Percentiles rank a stretch among this genome's conserved stretches.
These are phyloP conservation scores for Aspergillus sp. DNA, from an alignment of 2,329 filamentous ascomycete genomes.

Conservation along the genomic window DNA sequence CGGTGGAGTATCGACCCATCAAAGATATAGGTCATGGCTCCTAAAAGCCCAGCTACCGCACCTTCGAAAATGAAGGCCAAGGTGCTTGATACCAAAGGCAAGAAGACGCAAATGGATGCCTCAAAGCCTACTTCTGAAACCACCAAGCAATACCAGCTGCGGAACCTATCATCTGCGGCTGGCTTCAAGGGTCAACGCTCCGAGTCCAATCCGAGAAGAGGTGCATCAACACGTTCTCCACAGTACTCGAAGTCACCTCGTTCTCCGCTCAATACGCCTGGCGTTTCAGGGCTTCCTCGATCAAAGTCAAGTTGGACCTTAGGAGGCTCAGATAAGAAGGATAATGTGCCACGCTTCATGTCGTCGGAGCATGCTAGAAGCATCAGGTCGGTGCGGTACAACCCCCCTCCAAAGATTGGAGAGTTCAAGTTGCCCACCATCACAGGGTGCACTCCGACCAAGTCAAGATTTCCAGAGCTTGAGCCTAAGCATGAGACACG, in stretches of 20 bases:
- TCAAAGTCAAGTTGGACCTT: not conserved
- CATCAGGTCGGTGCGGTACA: conserved; percentile 3
- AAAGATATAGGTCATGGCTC: not conserved
- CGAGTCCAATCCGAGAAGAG: not conserved
- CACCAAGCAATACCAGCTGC: not conserved
- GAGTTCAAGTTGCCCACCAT: not conserved
- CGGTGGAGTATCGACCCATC: not conserved
- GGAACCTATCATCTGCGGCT: not conserved
- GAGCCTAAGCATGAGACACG: not conserved
- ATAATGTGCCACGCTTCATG: conserved; percentile 9
- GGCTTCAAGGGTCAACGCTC: not conserved
- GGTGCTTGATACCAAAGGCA: not conserved
- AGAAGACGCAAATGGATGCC: not conserved
- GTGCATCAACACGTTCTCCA: not conserved
- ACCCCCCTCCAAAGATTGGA: not conserved
- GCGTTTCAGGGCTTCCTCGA: not conserved
- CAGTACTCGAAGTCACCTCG: not conserved
- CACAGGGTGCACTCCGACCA: not conserved
- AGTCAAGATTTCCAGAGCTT: not conserved
- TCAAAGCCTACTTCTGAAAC: not conserved
- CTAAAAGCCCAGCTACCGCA: not conserved
- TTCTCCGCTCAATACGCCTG: not conserved
- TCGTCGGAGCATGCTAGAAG: not conserved
- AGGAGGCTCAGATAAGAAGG: not conserved
- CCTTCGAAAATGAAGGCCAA: not conserved